These are phyloP conservation scores for Volvox africanus DNA, from an alignment of 139 green algal species.

Conservation along the genomic window DNA sequence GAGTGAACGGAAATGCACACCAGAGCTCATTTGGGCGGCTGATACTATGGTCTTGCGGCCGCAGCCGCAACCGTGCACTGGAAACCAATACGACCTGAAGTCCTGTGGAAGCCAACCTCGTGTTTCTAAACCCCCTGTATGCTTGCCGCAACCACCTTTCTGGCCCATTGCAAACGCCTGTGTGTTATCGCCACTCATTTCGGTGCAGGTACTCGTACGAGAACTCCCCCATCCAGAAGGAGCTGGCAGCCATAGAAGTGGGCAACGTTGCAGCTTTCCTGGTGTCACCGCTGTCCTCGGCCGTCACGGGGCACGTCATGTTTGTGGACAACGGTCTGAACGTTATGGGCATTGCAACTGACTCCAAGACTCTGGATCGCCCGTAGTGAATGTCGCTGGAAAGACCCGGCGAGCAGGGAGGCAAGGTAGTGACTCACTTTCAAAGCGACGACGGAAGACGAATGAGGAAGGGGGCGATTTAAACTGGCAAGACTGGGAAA, in stretches of 20 bases:
- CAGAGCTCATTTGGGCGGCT: too few species aligned
- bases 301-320: slow-evolving; percentile 83
- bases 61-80: too few species aligned
- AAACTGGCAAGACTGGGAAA: too few species aligned
- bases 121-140: too few species aligned
- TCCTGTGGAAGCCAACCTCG: too few species aligned
- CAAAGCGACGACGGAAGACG: not conserved
- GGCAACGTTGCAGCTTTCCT: slow-evolving; percentile 93
- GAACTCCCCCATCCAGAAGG: slow-evolving; percentile 97
- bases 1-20: too few species aligned
- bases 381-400: not conserved
- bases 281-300: slow-evolving; percentile 91
- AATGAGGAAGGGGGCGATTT: not conserved
- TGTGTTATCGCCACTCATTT: too few species aligned
- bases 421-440: not conserved
- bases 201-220: slow-evolving; percentile 83
- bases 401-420: not conserved
- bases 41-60: too few species aligned
- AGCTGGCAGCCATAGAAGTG: slow-evolving; percentile 87
- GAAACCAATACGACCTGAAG: too few species aligned
- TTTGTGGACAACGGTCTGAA: slow-evolving; percentile 97
- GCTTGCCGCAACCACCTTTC: too few species aligned
- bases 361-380: slow-evolving; percentile 81
- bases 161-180: too few species aligned
- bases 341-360: slow-evolving; percentile 92